Conservation (phyloP, 768 basidiomycete genomes). For the Amanita subjunquillea region DNA sequence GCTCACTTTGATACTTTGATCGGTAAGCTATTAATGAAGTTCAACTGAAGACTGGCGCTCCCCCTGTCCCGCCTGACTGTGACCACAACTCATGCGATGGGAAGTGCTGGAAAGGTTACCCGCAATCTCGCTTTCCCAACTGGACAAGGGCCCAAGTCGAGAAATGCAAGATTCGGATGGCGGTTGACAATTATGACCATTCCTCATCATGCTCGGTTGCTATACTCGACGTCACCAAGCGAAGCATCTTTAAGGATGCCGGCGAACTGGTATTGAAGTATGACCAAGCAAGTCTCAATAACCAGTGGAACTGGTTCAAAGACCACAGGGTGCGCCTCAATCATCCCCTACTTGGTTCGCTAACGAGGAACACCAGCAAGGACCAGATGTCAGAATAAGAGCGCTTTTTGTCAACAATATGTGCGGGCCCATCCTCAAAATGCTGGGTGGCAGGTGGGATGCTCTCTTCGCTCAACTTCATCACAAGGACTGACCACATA, state of each 20-base stretch:
- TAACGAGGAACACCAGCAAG: conserved; percentile 1
- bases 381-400: conserved; percentile 31
- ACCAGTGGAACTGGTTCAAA: conserved; percentile 27
- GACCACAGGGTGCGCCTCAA: conserved; percentile 21
- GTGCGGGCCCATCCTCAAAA: conserved; percentile 42
- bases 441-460: conserved; percentile 46
- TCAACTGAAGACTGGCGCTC: conserved; percentile 18
- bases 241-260: conserved; percentile 23
- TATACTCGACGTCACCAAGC: conserved; percentile 28
- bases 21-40: conserved; percentile 21
- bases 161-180: conserved; percentile 28
- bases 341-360: neutral
- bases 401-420: conserved; percentile 44
- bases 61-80: conserved; percentile 26
- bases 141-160: conserved; percentile 39
- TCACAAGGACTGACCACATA: conserved; percentile 7
- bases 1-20: neutral
- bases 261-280: conserved; percentile 14
- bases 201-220: conserved; percentile 21
- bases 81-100: conserved; percentile 24
- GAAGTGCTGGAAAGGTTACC: conserved; percentile 30
- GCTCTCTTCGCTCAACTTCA: neutral
- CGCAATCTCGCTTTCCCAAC: conserved; percentile 41
- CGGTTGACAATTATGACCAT: conserved; percentile 21
- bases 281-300: conserved; percentile 13